These are phyloP conservation scores for Hyaloscypha variabilis DNA, from an alignment of 495 filamentous ascomycete species.

Conservation along the genomic window DNA sequence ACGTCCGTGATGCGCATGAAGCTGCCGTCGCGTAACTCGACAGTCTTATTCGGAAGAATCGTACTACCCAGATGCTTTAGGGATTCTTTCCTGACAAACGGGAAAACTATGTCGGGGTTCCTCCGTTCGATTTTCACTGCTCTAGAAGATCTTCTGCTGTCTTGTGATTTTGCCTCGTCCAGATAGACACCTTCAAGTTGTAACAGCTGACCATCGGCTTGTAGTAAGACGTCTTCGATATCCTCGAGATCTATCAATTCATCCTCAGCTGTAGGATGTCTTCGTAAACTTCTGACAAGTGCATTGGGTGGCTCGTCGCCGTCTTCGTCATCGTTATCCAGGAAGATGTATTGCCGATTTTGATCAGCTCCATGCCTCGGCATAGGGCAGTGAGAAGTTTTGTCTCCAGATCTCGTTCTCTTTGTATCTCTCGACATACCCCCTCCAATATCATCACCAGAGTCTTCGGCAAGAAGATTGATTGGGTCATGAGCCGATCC, in stretches of 20 bases:
- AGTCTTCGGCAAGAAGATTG: background rate
- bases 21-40: conserved; percentile 28
- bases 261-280: background rate
- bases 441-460: background rate
- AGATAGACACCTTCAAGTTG: conserved; percentile 18
- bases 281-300: background rate
- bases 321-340: background rate
- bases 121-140: conserved; percentile 2
- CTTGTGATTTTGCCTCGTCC: background rate
- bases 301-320: background rate
- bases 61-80: conserved; percentile 20
- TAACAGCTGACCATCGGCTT: background rate
- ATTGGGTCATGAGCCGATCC: background rate
- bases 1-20: conserved; percentile 48
- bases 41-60: conserved; percentile 34
- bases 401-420: background rate
- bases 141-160: background rate
- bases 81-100: conserved; percentile 24
- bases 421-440: background rate
- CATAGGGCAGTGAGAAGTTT: background rate
- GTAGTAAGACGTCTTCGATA: conserved; percentile 5
- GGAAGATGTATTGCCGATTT: background rate
- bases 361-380: background rate
- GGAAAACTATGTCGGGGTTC: conserved; percentile 19
- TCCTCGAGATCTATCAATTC: conserved; percentile 12